Percentiles rank a stretch among this genome's conserved stretches.
Evolutionary conservation across 208 protist genomes (phyloP).

Genomic region (Acanthamoeba castellanii): DNA sequence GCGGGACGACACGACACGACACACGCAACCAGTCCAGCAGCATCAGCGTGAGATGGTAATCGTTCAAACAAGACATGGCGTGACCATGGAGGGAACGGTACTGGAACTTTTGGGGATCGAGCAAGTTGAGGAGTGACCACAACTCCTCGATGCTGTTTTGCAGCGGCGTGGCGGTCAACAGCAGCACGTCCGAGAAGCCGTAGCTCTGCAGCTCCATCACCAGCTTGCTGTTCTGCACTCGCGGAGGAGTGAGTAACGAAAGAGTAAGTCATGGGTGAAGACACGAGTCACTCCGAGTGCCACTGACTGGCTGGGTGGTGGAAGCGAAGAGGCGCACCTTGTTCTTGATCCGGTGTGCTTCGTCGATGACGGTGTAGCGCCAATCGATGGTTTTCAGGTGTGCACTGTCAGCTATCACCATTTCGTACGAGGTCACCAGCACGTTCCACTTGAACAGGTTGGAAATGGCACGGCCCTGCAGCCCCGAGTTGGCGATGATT

Average conservation of each 20-base stretch:
- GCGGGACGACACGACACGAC: no score
- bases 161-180: slow-evolving; percentile 94
- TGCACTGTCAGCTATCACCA: slow-evolving; percentile 91
- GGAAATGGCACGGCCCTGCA: not conserved
- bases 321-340: slow-evolving; percentile 40
- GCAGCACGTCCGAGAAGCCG: slow-evolving; percentile 74
- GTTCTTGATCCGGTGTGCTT: slow-evolving; percentile 96
- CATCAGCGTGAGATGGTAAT: not conserved
- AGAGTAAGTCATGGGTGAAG: no score
- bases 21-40: not conserved
- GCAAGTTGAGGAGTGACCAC: slow-evolving; percentile 96
- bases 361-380: slow-evolving; percentile 96
- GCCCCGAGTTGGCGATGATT: no score
- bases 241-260: slow-evolving; percentile 83
- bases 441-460: slow-evolving; percentile 92
- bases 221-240: slow-evolving; percentile 69
- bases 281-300: no score
- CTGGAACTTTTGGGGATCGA: slow-evolving; percentile 93
- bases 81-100: not conserved
- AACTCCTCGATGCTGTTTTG: slow-evolving; percentile 97
- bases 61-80: not conserved
- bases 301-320: slow-evolving; percentile 80
- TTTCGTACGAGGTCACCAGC: slow-evolving; percentile 96
- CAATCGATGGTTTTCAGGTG: slow-evolving; percentile 94
- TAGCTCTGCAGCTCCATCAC: slow-evolving; percentile 72